phyloP scores from a whole-genome alignment of 2,329 filamentous ascomycete species.

The Paramyrothecium roridum region DNA sequence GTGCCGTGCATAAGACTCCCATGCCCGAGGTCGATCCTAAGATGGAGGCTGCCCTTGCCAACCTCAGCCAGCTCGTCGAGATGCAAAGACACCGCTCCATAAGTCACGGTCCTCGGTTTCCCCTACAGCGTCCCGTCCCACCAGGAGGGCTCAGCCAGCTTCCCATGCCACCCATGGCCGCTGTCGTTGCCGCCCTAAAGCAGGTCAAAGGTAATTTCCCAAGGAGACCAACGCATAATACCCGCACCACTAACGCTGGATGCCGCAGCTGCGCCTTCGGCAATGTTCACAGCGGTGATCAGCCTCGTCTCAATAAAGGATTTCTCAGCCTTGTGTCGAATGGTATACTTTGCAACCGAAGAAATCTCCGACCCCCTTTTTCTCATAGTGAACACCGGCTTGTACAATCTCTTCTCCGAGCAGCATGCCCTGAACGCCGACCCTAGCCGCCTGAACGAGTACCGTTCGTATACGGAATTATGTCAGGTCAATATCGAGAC shows the following conservation, averaged over 20 bases:
- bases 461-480: conserved; percentile 32
- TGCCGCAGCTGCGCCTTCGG: conserved; percentile 37
- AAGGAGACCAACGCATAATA: background rate
- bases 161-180: conserved; percentile 50
- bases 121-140: conserved; percentile 41
- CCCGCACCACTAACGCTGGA: background rate
- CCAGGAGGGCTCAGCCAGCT: conserved; percentile 46
- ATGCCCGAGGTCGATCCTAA: conserved; percentile 43
- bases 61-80: conserved; percentile 49
- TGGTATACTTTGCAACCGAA: conserved; percentile 49
- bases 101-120: conserved; percentile 41
- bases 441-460: conserved; percentile 26
- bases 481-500: conserved; percentile 49
- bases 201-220: conserved; percentile 38
- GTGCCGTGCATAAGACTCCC: conserved; percentile 46
- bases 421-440: conserved; percentile 34
- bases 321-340: conserved; percentile 46
- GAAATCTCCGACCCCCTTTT: conserved; percentile 48
- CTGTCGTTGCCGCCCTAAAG: conserved; percentile 46
- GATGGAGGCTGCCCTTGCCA: conserved; percentile 50
- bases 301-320: conserved; percentile 46
- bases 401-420: conserved; percentile 49
- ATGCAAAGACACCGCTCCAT: conserved; percentile 42
- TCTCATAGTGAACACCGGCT: conserved; percentile 45
- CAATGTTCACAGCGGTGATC: conserved; percentile 48